phyloP scores from a whole-genome alignment of 371 early-diverging fungal species.

The Mucor plumbeus region DNA sequence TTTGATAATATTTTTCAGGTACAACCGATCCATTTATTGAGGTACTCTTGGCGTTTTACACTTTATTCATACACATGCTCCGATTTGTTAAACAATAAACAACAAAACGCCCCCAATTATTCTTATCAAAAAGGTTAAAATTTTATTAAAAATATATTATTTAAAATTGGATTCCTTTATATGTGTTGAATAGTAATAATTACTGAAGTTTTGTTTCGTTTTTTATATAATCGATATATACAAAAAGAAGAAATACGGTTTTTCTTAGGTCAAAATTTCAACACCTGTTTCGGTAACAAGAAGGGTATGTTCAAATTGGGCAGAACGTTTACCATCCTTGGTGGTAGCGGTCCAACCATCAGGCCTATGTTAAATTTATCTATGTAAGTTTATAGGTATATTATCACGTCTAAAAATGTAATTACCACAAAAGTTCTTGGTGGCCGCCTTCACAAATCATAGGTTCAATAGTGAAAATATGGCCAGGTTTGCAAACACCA shows the following conservation, averaged over 20 bases:
- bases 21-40: constrained; percentile 3
- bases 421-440: constrained; percentile 50
- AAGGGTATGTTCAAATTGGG: constrained; percentile 99
- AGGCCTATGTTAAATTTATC: constrained; percentile 57
- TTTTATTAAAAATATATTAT: neutral
- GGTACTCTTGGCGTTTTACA: constrained; percentile 3
- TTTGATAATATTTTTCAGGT: neutral
- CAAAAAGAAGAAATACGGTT: neutral
- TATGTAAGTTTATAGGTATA: neutral
- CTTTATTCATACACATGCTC: constrained; percentile 1
- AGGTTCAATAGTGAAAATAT: constrained; percentile 96
- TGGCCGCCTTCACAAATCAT: constrained; percentile 90
- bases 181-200: neutral
- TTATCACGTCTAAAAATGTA: no score
- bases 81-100: constrained; percentile 1
- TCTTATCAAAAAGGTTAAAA: neutral
- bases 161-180: neutral
- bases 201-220: neutral
- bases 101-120: neutral
- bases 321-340: constrained; percentile 90
- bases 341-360: constrained; percentile 94
- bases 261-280: constrained; percentile 80
- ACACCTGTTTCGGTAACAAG: constrained; percentile 92
- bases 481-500: constrained; percentile 92
- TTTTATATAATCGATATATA: neutral